phyloP scores from a whole-genome alignment of 2,329 filamentous ascomycete genomes.

The Paecilomyces sp. region DNA sequence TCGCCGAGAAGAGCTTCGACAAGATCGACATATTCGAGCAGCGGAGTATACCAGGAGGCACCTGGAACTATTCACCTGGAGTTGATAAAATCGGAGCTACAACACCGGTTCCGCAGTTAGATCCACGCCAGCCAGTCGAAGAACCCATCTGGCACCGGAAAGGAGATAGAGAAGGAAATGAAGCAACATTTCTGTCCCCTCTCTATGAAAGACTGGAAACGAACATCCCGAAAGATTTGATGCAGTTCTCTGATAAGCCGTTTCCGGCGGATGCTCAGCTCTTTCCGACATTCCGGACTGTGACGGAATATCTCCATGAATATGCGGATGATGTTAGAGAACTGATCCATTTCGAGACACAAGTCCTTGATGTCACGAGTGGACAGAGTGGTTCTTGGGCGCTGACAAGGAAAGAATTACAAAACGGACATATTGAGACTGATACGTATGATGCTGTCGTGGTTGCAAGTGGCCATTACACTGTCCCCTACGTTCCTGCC shows the following conservation, averaged over 20 bases:
- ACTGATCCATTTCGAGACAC: conserved; percentile 62
- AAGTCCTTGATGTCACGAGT: conserved; percentile 54
- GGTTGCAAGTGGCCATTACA: conserved; percentile 69
- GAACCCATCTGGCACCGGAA: conserved; percentile 48
- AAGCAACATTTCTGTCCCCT: conserved; percentile 67
- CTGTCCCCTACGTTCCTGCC: conserved; percentile 59
- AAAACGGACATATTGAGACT: conserved; percentile 31
- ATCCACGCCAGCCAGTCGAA: conserved; percentile 54
- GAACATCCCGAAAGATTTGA: conserved; percentile 75
- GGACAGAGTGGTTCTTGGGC: conserved; percentile 50
- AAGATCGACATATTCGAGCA: conserved; percentile 77
- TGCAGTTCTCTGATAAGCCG: conserved; percentile 66
- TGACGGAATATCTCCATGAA: conserved; percentile 64
- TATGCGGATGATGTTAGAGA: conserved; percentile 64
- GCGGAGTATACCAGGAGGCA: conserved; percentile 65
- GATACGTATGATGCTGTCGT: conserved; percentile 66
- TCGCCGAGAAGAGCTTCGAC: conserved; percentile 63
- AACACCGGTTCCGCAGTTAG: conserved; percentile 60
- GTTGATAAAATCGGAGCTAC: conserved; percentile 33
- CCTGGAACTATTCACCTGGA: conserved; percentile 71
- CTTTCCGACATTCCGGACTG: conserved; percentile 65
- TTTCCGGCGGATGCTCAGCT: conserved; percentile 61
- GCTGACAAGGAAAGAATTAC: conserved; percentile 48
- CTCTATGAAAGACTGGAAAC: conserved; percentile 78
- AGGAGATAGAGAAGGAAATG: conserved; percentile 14